Conservation (phyloP, 495 filamentous ascomycete species). For the Extremus antarcticus region DNA sequence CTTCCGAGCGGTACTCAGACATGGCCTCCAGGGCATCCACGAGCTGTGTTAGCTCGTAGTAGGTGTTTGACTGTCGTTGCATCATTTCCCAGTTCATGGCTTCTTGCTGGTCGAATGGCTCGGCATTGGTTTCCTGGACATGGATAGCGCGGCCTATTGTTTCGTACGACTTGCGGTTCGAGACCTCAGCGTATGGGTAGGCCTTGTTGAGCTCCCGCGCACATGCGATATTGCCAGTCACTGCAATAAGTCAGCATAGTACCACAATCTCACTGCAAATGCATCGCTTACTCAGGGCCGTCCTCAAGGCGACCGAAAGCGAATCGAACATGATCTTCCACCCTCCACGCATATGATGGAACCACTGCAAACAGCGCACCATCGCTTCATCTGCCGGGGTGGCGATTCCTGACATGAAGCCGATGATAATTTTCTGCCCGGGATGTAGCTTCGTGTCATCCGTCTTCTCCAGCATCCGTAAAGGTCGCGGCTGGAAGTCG, state of each 20-base stretch:
- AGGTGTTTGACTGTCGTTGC: constrained; percentile 47
- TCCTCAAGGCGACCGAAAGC: constrained; percentile 59
- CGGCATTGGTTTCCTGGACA: constrained; percentile 9
- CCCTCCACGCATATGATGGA: constrained; percentile 56
- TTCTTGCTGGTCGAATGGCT: constrained; percentile 4
- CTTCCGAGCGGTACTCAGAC: constrained; percentile 44
- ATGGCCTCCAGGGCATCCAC: constrained; percentile 55
- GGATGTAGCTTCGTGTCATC: constrained; percentile 21
- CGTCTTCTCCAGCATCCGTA: constrained; percentile 8
- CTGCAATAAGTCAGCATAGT: constrained; percentile 11
- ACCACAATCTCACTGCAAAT: no score
- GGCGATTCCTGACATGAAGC: constrained; percentile 13
- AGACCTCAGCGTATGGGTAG: constrained; percentile 11
- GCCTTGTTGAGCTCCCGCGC: constrained; percentile 10
- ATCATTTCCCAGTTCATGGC: constrained; percentile 22
- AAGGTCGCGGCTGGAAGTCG: neutral
- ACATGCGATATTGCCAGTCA: constrained; percentile 14
- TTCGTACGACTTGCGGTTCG: constrained; percentile 8
- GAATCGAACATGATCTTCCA: constrained; percentile 60
- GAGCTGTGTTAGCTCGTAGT: constrained; percentile 63
- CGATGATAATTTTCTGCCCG: constrained; percentile 20
- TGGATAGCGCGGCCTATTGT: constrained; percentile 8
- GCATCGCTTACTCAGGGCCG: constrained; percentile 53
- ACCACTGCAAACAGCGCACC: constrained; percentile 78
- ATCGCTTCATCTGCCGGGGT: constrained; percentile 46